Percentiles rank a stretch among this genome's conserved stretches.
Evolutionary conservation across 495 filamentous ascomycete genomes (phyloP).

Genomic region (Trichocladium antarcticum): DNA sequence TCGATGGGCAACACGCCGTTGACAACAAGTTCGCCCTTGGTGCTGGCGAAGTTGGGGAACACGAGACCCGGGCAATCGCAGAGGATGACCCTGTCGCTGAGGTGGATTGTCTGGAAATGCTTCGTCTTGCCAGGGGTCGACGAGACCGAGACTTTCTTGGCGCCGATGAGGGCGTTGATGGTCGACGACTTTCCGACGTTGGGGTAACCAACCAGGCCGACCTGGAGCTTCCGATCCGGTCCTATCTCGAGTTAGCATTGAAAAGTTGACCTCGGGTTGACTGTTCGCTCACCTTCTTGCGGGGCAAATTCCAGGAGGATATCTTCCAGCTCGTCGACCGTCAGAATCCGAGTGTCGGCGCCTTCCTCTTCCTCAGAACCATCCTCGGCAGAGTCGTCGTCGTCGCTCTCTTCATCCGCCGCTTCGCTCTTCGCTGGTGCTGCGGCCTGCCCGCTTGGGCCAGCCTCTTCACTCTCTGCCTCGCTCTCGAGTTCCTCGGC

Average conservation of each 20-base stretch:
- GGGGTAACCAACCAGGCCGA: constrained; percentile 95
- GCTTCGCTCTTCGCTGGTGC: constrained; percentile 17
- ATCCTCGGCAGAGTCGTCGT: constrained; percentile 9
- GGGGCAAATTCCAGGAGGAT: constrained; percentile 72
- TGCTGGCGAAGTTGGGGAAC: constrained; percentile 95
- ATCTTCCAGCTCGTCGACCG: constrained; percentile 81
- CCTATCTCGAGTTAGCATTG: constrained; percentile 13
- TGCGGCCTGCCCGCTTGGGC: background rate
- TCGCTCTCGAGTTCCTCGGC: constrained; percentile 36
- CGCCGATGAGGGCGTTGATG: constrained; percentile 94
- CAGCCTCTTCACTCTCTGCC: constrained; percentile 31
- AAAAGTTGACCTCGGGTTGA: background rate
- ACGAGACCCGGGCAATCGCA: constrained; percentile 99
- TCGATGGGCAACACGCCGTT: constrained; percentile 95
- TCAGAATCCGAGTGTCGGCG: constrained; percentile 69
- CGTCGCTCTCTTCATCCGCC: constrained; percentile 26
- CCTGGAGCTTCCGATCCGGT: constrained; percentile 59
- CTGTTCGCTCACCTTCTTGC: constrained; percentile 35
- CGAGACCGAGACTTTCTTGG: constrained; percentile 97
- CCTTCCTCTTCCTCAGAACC: constrained; percentile 19
- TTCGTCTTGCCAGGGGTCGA: constrained; percentile 98
- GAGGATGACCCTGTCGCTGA: constrained; percentile 76
- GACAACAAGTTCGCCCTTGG: constrained; percentile 92
- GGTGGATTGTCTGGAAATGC: constrained; percentile 97
- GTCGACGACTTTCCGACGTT: constrained; percentile 99